Conservation (phyloP, 2,329 filamentous ascomycete species). For the Clarireedia monteithiana region DNA sequence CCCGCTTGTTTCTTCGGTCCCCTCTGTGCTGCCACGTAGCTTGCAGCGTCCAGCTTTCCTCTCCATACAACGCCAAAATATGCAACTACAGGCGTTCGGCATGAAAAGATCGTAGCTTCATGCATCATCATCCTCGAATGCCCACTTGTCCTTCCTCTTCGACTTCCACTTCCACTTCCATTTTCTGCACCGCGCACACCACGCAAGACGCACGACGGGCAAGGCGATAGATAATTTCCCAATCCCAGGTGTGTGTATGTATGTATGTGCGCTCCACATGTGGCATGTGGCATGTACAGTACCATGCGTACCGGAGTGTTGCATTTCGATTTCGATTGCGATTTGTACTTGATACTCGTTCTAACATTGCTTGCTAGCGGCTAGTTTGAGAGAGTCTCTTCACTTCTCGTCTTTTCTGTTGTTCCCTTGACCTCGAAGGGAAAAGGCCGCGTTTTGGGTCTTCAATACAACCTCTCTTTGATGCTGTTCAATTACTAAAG, state of each 20-base stretch:
- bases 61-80: constrained; percentile 19
- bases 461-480: neutral
- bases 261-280: no score
- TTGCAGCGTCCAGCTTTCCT: constrained; percentile 14
- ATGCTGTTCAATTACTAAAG: neutral
- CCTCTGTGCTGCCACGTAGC: constrained; percentile 25
- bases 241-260: no score
- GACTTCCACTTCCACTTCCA: neutral
- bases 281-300: no score
- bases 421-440: neutral
- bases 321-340: constrained; percentile 13
- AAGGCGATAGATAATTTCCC: no score
- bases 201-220: no score
- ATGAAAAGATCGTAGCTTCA: constrained; percentile 18
- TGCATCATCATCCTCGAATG: constrained; percentile 13
- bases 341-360: no score
- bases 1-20: neutral
- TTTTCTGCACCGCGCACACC: constrained; percentile 14
- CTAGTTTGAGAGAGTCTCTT: no score
- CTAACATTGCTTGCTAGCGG: no score
- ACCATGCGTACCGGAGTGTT: constrained; percentile 16
- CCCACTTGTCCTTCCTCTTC: neutral
- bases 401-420: neutral
- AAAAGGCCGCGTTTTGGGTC: neutral
- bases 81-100: constrained; percentile 21